A percentile compares a stretch with the other conserved stretches of the same genome.
Conservation (phyloP, 2,329 filamentous ascomycete genomes). For the Trichoderma sp. region DNA sequence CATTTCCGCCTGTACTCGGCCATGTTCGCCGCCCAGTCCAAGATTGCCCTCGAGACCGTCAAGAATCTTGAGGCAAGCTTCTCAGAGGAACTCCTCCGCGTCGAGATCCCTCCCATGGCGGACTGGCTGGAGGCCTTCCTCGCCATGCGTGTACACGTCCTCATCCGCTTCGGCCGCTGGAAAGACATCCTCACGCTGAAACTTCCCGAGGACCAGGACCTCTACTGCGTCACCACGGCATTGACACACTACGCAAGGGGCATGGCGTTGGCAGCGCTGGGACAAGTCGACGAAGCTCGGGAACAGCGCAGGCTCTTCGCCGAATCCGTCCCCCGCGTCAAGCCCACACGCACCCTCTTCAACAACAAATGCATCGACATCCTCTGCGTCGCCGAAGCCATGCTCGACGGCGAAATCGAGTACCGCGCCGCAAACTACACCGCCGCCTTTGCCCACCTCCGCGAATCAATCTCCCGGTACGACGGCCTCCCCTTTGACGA, state of each 20-base stretch:
- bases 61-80: slow-evolving; percentile 58
- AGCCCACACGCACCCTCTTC: slow-evolving; percentile 52
- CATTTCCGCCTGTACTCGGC: slow-evolving; percentile 75
- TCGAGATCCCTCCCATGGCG: slow-evolving; percentile 69
- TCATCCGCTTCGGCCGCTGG: slow-evolving; percentile 73
- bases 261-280: slow-evolving; percentile 60
- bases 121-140: slow-evolving; percentile 74
- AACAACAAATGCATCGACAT: slow-evolving; percentile 51
- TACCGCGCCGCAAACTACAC: slow-evolving; percentile 62
- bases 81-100: slow-evolving; percentile 59
- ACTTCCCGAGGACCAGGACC: slow-evolving; percentile 53
- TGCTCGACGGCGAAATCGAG: slow-evolving; percentile 71
- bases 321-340: slow-evolving; percentile 50
- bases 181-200: slow-evolving; percentile 56
- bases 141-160: slow-evolving; percentile 63
- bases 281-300: slow-evolving; percentile 53
- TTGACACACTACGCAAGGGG: slow-evolving; percentile 66
- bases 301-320: slow-evolving; percentile 50
- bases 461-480: slow-evolving; percentile 55
- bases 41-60: slow-evolving; percentile 60
- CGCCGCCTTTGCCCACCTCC: slow-evolving; percentile 57
- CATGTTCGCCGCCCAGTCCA: slow-evolving; percentile 69
- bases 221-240: slow-evolving; percentile 69
- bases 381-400: slow-evolving; percentile 58
- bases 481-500: slow-evolving; percentile 67